Evolutionary conservation across 257 asterid species (phyloP).

Genomic region (Solanum chilense): DNA sequence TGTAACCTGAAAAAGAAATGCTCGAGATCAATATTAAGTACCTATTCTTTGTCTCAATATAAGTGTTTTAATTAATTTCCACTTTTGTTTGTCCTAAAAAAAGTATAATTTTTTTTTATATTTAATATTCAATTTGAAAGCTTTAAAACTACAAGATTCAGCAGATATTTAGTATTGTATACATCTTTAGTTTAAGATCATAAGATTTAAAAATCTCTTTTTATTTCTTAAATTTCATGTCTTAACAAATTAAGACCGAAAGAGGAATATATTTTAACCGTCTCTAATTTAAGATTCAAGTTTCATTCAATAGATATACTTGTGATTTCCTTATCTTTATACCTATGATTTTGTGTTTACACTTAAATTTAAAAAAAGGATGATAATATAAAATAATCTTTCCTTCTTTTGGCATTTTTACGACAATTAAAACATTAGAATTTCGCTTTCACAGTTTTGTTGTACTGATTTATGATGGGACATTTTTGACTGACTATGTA

Average conservation of each 20-base stretch:
- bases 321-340: not conserved
- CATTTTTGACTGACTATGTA: not conserved
- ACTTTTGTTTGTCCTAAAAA: not conserved
- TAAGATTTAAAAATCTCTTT: no score
- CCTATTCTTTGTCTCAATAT: not conserved
- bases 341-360: not conserved
- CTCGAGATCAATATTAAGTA: not conserved
- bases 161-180: not conserved
- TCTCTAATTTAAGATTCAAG: not conserved
- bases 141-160: no score
- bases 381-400: not conserved
- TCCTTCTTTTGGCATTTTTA: not conserved
- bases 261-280: not conserved
- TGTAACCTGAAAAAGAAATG: not conserved
- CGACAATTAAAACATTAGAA: not conserved
- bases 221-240: no score
- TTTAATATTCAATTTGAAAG: not conserved
- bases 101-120: no score
- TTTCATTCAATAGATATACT: not conserved
- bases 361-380: not conserved
- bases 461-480: not conserved
- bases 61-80: not conserved
- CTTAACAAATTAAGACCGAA: not conserved
- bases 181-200: not conserved
- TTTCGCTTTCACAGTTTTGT: not conserved